A percentile compares a stretch with the other conserved stretches of the same genome.
These are phyloP conservation scores for Themeda triandra DNA, from an alignment of 176 grass and related monocot genomes.

Conservation along the genomic window DNA sequence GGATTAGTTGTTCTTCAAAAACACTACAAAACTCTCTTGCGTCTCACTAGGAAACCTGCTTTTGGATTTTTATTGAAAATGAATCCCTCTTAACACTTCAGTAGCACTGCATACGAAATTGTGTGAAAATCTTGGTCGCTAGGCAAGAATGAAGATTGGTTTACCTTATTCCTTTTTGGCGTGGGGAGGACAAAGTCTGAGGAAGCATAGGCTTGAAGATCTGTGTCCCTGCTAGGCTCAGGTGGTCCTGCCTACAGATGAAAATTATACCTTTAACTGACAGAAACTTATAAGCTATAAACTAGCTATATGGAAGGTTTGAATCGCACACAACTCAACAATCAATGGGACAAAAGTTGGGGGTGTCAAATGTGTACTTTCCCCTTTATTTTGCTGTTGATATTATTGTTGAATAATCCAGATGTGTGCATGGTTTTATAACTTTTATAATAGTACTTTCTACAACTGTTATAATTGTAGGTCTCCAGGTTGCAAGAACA, in stretches of 20 bases:
- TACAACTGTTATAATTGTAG: constrained; percentile 35
- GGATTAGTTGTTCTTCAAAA: no score
- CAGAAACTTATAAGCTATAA: background rate
- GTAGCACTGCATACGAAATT: no score
- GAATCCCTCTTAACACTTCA: no score
- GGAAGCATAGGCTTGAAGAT: background rate
- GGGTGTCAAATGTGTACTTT: background rate
- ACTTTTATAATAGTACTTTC: constrained; percentile 6
- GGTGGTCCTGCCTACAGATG: background rate
- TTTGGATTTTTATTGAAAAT: no score
- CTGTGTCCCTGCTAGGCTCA: background rate
- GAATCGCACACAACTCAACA: no score
- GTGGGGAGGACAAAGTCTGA: background rate
- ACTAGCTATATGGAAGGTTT: background rate
- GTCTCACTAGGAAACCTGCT: no score
- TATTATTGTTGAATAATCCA: constrained; percentile 14
- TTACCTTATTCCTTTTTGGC: no score
- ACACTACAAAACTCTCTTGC: no score
- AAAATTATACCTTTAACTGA: background rate
- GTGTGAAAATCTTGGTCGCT: no score
- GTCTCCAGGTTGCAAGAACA: constrained; percentile 99
- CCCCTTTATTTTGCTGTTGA: background rate
- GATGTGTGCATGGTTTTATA: constrained; percentile 18
- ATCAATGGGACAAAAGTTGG: no score
- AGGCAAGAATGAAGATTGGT: no score